A percentile compares a stretch with the other conserved stretches of the same genome.
phyloP scores from a whole-genome alignment of 257 asterid genomes.

The Thymus quinquecostatus region DNA sequence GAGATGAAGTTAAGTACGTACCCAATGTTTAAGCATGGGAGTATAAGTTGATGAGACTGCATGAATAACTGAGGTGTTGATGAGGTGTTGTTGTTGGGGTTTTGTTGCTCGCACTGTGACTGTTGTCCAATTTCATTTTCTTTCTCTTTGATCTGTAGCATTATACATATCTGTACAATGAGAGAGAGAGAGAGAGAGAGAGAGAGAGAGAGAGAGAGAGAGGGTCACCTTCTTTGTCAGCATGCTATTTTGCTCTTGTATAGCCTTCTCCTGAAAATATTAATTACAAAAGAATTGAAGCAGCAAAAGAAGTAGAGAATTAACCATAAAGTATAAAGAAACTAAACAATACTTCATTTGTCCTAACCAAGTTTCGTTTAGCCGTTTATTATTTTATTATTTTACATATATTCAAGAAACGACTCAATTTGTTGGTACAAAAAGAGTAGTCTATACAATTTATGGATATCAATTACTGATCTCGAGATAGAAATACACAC shows the following conservation, averaged over 20 bases:
- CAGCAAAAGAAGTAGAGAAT: conserved; percentile 6
- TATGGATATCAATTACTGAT: too few species aligned
- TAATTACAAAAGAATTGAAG: not conserved
- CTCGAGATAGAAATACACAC: not conserved
- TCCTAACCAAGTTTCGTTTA: too few species aligned
- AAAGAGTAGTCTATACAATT: too few species aligned
- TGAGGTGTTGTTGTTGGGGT: conserved; percentile 11
- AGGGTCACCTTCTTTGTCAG: conserved; percentile 66
- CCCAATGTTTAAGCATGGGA: conserved; percentile 41
- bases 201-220: conserved; percentile 13
- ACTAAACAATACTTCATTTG: not conserved
- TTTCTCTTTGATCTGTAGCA: conserved; percentile 66
- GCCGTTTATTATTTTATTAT: too few species aligned
- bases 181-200: not conserved
- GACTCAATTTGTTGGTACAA: too few species aligned
- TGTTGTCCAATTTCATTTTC: conserved; percentile 61
- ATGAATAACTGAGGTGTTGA: conserved; percentile 38
- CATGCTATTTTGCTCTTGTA: conserved; percentile 80
- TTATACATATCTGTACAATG: too few species aligned
- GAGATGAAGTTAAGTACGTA: not conserved
- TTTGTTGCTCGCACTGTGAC: conserved; percentile 58
- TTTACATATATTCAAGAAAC: too few species aligned
- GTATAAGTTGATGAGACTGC: conserved; percentile 26
- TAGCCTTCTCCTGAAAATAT: conserved; percentile 63
- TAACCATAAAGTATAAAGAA: not conserved